Percentiles rank a stretch among this genome's conserved stretches.
phyloP scores from a whole-genome alignment of 345 rosid genomes.

The Viola odorata region DNA sequence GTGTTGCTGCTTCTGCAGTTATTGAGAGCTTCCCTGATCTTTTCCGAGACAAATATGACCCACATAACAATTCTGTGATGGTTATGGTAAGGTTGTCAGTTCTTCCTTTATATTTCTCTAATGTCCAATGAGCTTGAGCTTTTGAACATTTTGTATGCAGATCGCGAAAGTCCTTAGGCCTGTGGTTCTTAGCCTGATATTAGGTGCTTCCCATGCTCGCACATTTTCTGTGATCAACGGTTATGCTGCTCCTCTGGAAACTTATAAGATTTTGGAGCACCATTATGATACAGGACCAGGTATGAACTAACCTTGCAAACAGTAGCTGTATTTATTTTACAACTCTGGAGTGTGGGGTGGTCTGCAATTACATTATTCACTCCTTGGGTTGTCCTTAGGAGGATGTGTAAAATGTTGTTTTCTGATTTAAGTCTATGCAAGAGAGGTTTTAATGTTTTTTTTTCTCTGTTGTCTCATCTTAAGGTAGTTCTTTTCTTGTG shows the following conservation, averaged over 20 bases:
- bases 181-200: constrained; percentile 61
- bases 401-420: too few relatives aligned
- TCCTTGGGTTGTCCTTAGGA: too few relatives aligned
- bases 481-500: too few relatives aligned
- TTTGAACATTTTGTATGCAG: constrained; percentile 38
- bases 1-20: constrained; percentile 92
- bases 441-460: too few relatives aligned
- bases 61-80: constrained; percentile 40
- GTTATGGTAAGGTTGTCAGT: constrained; percentile 44
- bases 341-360: too few relatives aligned
- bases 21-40: constrained; percentile 95
- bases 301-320: constrained; percentile 17
- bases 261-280: constrained; percentile 86
- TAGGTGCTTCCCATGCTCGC: constrained; percentile 81
- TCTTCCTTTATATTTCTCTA: not conserved
- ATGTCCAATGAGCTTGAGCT: constrained; percentile 1
- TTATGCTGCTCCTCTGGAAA: constrained; percentile 73
- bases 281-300: constrained; percentile 74
- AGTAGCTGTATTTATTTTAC: not conserved
- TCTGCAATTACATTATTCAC: too few relatives aligned
- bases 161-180: constrained; percentile 68
- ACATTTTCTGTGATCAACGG: constrained; percentile 86
- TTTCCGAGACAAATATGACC: constrained; percentile 55
- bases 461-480: too few relatives aligned
- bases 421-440: too few relatives aligned